A percentile compares a stretch with the other conserved stretches of the same genome.
These are phyloP conservation scores for Mayamaea pseudoterrestris DNA, from an alignment of 108 stramenopile genomes.

Conservation along the genomic window DNA sequence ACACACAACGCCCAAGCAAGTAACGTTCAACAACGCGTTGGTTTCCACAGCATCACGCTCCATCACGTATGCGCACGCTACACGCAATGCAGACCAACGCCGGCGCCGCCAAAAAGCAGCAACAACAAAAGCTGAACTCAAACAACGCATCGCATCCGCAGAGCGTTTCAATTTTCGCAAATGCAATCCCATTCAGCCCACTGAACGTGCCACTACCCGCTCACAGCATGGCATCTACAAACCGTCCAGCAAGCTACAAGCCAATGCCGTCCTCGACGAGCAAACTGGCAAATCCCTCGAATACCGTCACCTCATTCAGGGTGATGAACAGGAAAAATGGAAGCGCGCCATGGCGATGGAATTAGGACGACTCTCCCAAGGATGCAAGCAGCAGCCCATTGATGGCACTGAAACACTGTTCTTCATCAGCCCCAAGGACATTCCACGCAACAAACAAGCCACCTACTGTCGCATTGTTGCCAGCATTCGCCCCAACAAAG, in stretches of 20 bases:
- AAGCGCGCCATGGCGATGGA: constrained; percentile 4
- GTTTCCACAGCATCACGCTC: too few species aligned
- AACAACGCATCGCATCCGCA: background rate
- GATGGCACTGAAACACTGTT: constrained; percentile 12
- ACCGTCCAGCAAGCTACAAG: constrained; percentile 1
- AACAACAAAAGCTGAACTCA: background rate
- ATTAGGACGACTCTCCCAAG: constrained; percentile 13
- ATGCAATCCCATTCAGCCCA: background rate
- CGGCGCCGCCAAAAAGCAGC: background rate
- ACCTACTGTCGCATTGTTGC: constrained; percentile 19
- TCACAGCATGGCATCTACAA: background rate
- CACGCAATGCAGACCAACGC: background rate
- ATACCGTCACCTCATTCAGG: constrained; percentile 8
- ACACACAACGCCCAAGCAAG: background rate
- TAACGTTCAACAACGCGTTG: background rate
- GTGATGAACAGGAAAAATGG: constrained; percentile 3
- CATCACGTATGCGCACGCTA: background rate
- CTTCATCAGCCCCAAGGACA: background rate
- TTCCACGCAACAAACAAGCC: background rate
- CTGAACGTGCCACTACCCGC: background rate
- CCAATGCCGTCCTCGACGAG: constrained; percentile 11
- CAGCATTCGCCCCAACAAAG: constrained; percentile 16
- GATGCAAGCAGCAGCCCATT: constrained; percentile 6
- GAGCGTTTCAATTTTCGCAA: too few species aligned
- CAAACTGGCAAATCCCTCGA: constrained; percentile 9